phyloP scores from a whole-genome alignment of 805 yeast species.

The Zygosaccharomyces kombuchaensis region DNA sequence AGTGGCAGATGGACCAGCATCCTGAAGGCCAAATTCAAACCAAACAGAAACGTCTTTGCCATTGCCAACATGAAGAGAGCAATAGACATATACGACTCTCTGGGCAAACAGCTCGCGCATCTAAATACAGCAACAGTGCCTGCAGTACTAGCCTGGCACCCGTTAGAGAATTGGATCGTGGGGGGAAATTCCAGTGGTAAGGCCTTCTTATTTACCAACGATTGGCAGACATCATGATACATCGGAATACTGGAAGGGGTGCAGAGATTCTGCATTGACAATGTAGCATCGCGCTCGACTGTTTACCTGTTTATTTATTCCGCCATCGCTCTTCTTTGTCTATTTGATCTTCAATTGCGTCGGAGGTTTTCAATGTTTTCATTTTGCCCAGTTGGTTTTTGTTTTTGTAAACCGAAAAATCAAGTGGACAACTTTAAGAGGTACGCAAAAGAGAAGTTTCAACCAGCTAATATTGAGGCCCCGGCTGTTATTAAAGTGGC shows the following conservation, averaged over 20 bases:
- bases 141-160: constrained; percentile 82
- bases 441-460: constrained; percentile 6
- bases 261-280: neutral
- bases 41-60: constrained; percentile 67
- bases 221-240: constrained; percentile 10
- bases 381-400: constrained; percentile 11
- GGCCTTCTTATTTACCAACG: constrained; percentile 49
- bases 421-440: constrained; percentile 3
- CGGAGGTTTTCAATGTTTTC: constrained; percentile 7
- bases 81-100: constrained; percentile 73
- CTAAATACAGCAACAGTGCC: constrained; percentile 86
- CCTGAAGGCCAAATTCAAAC: constrained; percentile 83
- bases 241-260: constrained; percentile 3
- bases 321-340: neutral
- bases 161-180: constrained; percentile 79
- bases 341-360: neutral
- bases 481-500: neutral
- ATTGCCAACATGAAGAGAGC: constrained; percentile 92
- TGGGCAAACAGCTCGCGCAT: constrained; percentile 77
- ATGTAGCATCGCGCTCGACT: constrained; percentile 1
- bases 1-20: constrained; percentile 97
- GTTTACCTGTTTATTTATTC: constrained; percentile 3
- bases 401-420: constrained; percentile 13
- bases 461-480: neutral
- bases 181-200: constrained; percentile 97